Base-by-base conservation (phyloP, 2,329 filamentous ascomycete species). In the Microcera coccophila region DNA sequence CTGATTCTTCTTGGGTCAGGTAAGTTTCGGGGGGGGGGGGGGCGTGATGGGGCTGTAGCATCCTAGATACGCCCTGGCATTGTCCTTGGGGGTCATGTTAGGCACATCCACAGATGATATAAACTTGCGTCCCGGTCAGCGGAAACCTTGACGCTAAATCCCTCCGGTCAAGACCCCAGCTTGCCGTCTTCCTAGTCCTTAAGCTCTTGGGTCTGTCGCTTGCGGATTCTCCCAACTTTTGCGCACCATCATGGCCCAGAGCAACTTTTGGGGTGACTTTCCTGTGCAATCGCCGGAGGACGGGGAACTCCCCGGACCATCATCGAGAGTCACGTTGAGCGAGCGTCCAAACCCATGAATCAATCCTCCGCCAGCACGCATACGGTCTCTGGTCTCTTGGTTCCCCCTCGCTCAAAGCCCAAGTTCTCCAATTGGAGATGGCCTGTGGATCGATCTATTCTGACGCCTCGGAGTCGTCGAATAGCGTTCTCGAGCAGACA, bases 71-170 rank as follows among this genome's bases (percentile, higher is more conserved):
- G n/a, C 22, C n/a, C 17, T 12, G 18, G 26, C 17, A 11, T 21
- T 33, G 34, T 15, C 26, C 18, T 17, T 38, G 16, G 18, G 21
- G 19, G 31, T 39, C 32, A 40, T 37, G 26, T 29, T 17, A 17
- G 29, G 24, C 29, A 39, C 24, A 24, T n/a, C 28, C 21, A 16
- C n/a, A 9, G 33, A 40, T 35, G 15, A 17, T 16, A 34, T 26
- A 26, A 21, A n/a, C n/a, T 11, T 16, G 19, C n/a, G 32, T 42
- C 32, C 18, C 17, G n/a, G 37, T 34, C 44, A 22, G 29, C 22
- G 22, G 22, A 26, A 26, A 12, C 22, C 12, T 12, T 12, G 22
- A 7, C 7, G 22, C 7, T 7, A 26, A 7, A 26, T 26, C 22
- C 22, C 7, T 12, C 22, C 22, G 22, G n/a, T n/a, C n/a, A n/a